Conservation (phyloP, 31 red algal species). For the Asparagopsis taxiformis region DNA sequence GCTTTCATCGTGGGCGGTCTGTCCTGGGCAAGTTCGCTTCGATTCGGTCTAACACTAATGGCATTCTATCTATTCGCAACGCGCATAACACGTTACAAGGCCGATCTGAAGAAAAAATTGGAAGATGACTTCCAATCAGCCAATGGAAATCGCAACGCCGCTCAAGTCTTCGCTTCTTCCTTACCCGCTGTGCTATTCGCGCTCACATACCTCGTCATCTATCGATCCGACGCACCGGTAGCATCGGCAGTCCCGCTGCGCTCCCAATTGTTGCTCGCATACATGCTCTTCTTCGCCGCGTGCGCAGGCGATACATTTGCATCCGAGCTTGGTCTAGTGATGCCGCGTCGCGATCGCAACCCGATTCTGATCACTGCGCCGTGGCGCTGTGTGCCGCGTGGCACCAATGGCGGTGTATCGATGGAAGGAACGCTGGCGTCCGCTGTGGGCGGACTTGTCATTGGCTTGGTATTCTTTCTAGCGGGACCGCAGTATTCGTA, state of each 20-base stretch:
- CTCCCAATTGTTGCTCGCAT: constrained; percentile 20
- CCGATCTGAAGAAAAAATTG: constrained; percentile 9
- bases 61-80: constrained; percentile 37
- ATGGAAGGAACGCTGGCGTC: constrained; percentile 37
- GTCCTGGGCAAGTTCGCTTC: constrained; percentile 17
- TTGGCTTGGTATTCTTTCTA: constrained; percentile 21
- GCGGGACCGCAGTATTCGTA: constrained; percentile 11
- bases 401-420: constrained; percentile 54
- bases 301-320: constrained; percentile 58
- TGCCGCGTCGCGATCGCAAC: constrained; percentile 21
- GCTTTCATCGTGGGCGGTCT: constrained; percentile 34
- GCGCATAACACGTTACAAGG: constrained; percentile 23
- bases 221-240: constrained; percentile 3
- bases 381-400: constrained; percentile 39
- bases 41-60: constrained; percentile 35
- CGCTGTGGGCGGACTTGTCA: constrained; percentile 33
- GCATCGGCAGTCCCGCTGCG: not conserved
- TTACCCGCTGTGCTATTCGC: constrained; percentile 21
- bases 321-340: constrained; percentile 45
- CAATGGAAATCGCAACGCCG: constrained; percentile 23
- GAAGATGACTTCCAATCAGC: constrained; percentile 9
- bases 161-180: constrained; percentile 38
- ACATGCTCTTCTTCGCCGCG: constrained; percentile 49
- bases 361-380: constrained; percentile 28
- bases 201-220: constrained; percentile 1